These are phyloP conservation scores for Tinospora cordifolia DNA, from an alignment of 164 flowering plant genomes.

Conservation along the genomic window DNA sequence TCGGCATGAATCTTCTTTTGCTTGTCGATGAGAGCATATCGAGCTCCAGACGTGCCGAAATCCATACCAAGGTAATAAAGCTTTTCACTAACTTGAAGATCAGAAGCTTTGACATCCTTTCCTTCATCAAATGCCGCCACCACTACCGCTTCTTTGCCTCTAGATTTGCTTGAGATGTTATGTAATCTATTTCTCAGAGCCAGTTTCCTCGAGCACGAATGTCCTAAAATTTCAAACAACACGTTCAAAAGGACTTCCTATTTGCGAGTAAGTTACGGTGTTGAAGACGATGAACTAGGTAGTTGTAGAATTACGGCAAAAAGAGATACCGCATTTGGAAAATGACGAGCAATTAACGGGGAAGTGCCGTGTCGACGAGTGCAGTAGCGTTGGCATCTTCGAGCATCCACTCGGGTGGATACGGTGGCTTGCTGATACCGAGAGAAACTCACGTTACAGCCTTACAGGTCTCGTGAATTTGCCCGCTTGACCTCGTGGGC, in stretches of 20 bases:
- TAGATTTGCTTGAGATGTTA: not conserved
- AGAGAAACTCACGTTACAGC: not conserved
- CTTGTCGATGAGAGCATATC: constrained; percentile 65
- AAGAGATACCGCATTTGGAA: not conserved
- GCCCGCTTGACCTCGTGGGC: too few relatives aligned
- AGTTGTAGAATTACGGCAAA: not conserved
- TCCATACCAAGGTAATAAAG: constrained; percentile 85
- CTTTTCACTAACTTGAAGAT: constrained; percentile 20
- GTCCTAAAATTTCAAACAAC: constrained; percentile 7
- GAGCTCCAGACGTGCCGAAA: constrained; percentile 95
- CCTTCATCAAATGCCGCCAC: constrained; percentile 8
- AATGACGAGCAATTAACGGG: not conserved
- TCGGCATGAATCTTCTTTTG: constrained; percentile 55
- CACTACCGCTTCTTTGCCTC: constrained; percentile 6
- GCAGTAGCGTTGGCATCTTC: not conserved
- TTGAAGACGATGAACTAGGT: not conserved
- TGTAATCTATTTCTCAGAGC: constrained; percentile 6
- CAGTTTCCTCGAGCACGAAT: constrained; percentile 3
- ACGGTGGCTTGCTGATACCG: not conserved
- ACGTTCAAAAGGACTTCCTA: not conserved
- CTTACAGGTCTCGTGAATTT: not conserved
- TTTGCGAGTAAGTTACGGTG: not conserved
- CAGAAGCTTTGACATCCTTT: constrained; percentile 11
- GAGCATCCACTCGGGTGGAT: not conserved
- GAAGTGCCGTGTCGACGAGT: not conserved